Base-by-base conservation (phyloP, 805 yeast genomes). In the Suhomyces sp. region DNA sequence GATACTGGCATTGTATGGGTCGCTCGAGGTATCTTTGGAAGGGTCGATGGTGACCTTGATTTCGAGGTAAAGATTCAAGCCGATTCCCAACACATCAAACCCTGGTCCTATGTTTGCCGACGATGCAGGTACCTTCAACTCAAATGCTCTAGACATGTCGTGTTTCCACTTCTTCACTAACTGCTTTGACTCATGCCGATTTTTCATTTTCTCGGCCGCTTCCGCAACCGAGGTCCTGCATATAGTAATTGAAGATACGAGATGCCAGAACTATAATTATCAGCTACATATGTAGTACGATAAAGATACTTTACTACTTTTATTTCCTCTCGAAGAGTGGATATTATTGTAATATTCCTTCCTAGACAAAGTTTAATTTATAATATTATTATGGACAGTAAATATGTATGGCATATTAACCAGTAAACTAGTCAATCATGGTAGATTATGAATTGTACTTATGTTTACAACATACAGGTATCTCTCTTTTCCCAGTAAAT, bases 41-140 rank as follows among this genome's bases (percentile, higher is more conserved):
- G 82, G 65, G 66, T 90, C 94, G 42, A 89, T 75, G 8, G 75
- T 70, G 29, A 91, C 97, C 3, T 78, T 75, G 53, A 94, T 76
- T 50, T 86, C 87, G 52, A 94, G 76, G 64, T 74, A 90, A 48
- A 91, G 73, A 56, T 87, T 80, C 58, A 94, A 78, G 46, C 97
- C 97, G 41, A 94, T 86, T 23, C 99, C 99, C 49, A 94, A 74
- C 6, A 94, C 99, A 70, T 94, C 99, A 66, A 93, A 94, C 1
- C 99, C 99, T 8, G 99, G 99, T 7, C 99, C 99, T 49, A 94
- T 93, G 64, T 94, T 94, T 64, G 99, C 99, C 48, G 96, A 88
- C 5, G 98, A 92, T 6, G 98, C 97, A 4, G 99, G 99, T 15
- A 93, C 94, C 51, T 82, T 83, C 60, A 90, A 81, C 44, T 67